Base-by-base conservation (phyloP, 768 basidiomycete genomes). In the Cystofilobasidium capitatum region DNA sequence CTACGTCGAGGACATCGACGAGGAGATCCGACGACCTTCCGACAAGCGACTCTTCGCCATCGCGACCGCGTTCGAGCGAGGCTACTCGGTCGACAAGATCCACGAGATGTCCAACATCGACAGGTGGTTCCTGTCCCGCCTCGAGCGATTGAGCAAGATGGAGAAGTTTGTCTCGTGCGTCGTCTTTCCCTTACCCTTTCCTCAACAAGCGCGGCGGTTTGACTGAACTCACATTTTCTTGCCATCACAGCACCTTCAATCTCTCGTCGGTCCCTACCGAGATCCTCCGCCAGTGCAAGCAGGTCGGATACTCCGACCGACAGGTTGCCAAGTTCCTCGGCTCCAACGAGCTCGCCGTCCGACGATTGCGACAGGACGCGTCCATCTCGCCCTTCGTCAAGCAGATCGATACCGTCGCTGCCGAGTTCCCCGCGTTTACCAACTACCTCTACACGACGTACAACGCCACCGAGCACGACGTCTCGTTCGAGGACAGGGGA, bases 371-470 rank as follows among this genome's bases (percentile, higher is more conserved):
- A 71, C 97, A 98, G 80, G 83, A 85, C 3, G 80, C 89, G 71
- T 84, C 86, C 51, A 85, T 99, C 73, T 94, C 88, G 7, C 96
- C 96, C 42, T 98, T 92, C 78, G 96, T 99, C 77, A 99, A 99
- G 79, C 89, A 93, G 71, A 98, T 99, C 78, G 96, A 99, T 78
- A 99, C 96, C 17, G 84, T 99, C 67, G 96, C 96, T 33, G 96
- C 96, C 69, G 96, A 99, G 78, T 99, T 88, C 80, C 96, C 96
- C 31, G 96, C 96, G 0, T 87, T 93, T 78, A 99, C 96, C 71
- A 98, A 98, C 81, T 98, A 98, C 79, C 87, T 99, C 66, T 99
- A 98, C 80, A 98, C 94, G 24, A 98, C 96, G 24, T 99, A 98
- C 82, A 97, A 98, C 73, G 96, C 92, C 3, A 87, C 90, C 0